A percentile compares a stretch with the other conserved stretches of the same genome.
Evolutionary conservation across 352 stramenopile genomes (phyloP).

Genomic region (Thalassiosira exigua): DNA sequence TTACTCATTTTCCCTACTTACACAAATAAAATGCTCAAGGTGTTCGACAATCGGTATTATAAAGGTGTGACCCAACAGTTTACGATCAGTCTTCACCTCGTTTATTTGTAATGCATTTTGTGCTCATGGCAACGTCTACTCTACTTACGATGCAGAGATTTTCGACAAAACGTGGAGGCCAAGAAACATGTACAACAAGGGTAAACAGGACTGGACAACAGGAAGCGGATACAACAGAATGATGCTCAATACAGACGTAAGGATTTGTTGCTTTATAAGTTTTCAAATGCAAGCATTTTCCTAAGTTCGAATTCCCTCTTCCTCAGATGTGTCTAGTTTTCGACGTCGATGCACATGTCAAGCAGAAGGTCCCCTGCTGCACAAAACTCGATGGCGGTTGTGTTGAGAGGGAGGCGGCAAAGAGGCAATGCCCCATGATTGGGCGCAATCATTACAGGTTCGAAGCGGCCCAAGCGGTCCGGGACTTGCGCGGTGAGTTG

Average conservation of each 20-base stretch:
- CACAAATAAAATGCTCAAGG: neutral
- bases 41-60: conserved; percentile 32
- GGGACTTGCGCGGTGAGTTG: conserved; percentile 12
- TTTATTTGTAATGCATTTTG: too few species aligned
- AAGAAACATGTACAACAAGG: neutral
- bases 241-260: conserved; percentile 48
- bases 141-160: conserved; percentile 3
- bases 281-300: conserved; percentile 1
- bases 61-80: too few species aligned
- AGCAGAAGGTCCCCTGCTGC: conserved; percentile 7
- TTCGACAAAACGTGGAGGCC: conserved; percentile 19
- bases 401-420: neutral
- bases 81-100: too few species aligned
- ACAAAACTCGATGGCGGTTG: conserved; percentile 6
- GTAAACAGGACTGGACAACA: conserved; percentile 26
- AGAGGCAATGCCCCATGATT: conserved; percentile 6
- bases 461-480: conserved; percentile 10
- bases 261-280: neutral
- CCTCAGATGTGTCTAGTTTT: conserved; percentile 20
- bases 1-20: neutral
- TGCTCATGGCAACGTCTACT: too few species aligned
- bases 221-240: conserved; percentile 11
- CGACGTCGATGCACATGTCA: conserved; percentile 32
- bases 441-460: neutral
- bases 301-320: neutral